Evolutionary conservation across 306 rosid species (phyloP).

Genomic region (Sesbania bispinosa): DNA sequence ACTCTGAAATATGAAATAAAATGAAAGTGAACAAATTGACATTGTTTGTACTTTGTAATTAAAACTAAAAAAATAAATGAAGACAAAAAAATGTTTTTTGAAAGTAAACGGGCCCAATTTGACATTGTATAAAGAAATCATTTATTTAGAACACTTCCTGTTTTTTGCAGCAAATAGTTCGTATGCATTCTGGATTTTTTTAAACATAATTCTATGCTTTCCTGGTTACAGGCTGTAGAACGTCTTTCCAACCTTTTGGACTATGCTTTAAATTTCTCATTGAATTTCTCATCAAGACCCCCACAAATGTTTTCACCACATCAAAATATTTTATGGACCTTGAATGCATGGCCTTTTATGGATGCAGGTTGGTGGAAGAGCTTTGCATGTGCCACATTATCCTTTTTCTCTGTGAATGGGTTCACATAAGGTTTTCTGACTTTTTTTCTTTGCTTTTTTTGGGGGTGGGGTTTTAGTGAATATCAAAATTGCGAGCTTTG

Average conservation of each 20-base stretch:
- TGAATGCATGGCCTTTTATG: constrained; percentile 50
- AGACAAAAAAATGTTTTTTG: too few species aligned
- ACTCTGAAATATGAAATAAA: too few species aligned
- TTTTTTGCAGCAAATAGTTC: neutral
- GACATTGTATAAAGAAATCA: neutral
- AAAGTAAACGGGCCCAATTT: too few species aligned
- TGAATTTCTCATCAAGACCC: constrained; percentile 75
- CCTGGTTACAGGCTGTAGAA: constrained; percentile 40
- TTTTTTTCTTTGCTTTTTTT: too few species aligned
- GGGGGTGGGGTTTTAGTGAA: constrained; percentile 35
- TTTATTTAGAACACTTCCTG: neutral
- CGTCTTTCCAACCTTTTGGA: constrained; percentile 42
- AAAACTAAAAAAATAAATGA: too few species aligned
- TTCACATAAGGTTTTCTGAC: neutral
- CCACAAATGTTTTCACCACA: constrained; percentile 86
- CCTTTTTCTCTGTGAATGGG: neutral
- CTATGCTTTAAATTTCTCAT: constrained; percentile 53
- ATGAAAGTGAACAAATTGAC: too few species aligned
- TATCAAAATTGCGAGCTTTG: constrained; percentile 54
- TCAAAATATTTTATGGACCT: constrained; percentile 67
- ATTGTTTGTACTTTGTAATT: too few species aligned
- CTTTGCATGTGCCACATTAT: neutral
- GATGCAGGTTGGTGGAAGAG: constrained; percentile 63
- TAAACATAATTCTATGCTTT: constrained; percentile 4
- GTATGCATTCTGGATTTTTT: neutral